Conservation (phyloP, 2,329 filamentous ascomycete genomes). For the Arthrinium puccinioides region DNA sequence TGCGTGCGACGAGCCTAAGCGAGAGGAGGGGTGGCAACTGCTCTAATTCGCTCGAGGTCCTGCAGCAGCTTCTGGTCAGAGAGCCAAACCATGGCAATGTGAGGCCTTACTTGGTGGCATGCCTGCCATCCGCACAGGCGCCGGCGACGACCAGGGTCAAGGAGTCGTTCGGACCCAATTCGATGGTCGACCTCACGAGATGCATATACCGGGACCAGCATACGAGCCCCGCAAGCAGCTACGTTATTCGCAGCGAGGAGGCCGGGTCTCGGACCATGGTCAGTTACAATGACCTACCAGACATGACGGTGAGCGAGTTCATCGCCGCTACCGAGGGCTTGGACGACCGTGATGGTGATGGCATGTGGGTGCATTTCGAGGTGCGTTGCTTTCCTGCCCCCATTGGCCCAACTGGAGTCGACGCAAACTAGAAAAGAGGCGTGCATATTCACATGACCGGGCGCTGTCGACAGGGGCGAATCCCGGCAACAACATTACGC, state of each 20-base stretch:
- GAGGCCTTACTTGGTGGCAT: constrained; percentile 37
- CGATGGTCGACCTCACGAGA: constrained; percentile 38
- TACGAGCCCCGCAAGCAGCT: constrained; percentile 56
- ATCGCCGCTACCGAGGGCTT: constrained; percentile 31
- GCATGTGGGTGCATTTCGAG: constrained; percentile 67
- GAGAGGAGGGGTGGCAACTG: constrained; percentile 66
- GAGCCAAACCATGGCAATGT: constrained; percentile 14
- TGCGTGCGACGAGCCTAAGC: constrained; percentile 53
- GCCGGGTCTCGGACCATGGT: constrained; percentile 62
- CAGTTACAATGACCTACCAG: constrained; percentile 59
- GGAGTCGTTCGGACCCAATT: constrained; percentile 40
- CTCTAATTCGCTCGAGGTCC: constrained; percentile 63
- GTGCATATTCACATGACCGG: no score
- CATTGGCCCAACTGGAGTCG: neutral
- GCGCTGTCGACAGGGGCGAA: no score
- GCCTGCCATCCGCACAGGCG: constrained; percentile 47
- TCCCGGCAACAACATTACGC: constrained; percentile 49
- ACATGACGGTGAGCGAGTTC: constrained; percentile 62
- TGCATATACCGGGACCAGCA: constrained; percentile 53
- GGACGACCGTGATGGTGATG: constrained; percentile 22
- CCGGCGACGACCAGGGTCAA: constrained; percentile 43
- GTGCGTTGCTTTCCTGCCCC: constrained; percentile 27
- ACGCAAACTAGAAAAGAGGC: constrained; percentile 7
- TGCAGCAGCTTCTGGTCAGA: constrained; percentile 50
- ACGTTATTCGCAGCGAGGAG: constrained; percentile 55